Base-by-base conservation (phyloP, 441 rosid species). In the Erysimum cheiri region DNA sequence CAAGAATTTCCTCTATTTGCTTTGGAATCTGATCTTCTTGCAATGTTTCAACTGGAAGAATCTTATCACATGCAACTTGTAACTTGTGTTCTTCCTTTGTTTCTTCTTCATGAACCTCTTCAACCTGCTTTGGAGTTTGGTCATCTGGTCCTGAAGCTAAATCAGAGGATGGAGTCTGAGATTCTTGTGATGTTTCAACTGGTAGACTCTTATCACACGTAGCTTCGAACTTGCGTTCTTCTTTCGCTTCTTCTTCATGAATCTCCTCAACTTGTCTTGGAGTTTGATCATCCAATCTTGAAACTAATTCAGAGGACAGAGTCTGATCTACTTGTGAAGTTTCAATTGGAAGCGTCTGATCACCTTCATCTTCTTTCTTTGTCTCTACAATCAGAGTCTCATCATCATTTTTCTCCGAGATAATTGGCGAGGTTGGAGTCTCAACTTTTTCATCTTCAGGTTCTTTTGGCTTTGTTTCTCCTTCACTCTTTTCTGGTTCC, bases 161-260 rank as follows among this genome's bases (percentile, higher is more conserved):
- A 35, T 46, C 56, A 46, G 75, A 28, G 67, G 71, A 19, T 48
- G 62, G 72, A 58, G 60, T 62, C 35, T 69, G 46, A 63, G 22
- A 29, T 59, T 26, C 28, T 26, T 26, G 56, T 41, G 60, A 64
- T 59, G 56, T 66, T 60, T 22, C 28, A 26, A 26, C 28, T 26
- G 28, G 28, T 0, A 26, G 28, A 26, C 28, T 26, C 28, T 26
- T 26, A 26, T 26, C 28, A 26, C 28, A 26, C 4, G 15, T 17
- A 47, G 26, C 49, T 35, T 55, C 58, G 53, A 40, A 8, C n/a
- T 67, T 41, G 26, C 61, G 60, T 54, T 32, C 57, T 67, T 61
- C 40, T 55, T 62, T 61, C 22, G 28, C 28, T 6, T 76, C 78
- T 62, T 78, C 77, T 49, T 85, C 83, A 60, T 59, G 67, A 57